Evolutionary conservation across 1,284 basidiomycete genomes (phyloP).

Genomic region (Coniferiporia sulphurascens): DNA sequence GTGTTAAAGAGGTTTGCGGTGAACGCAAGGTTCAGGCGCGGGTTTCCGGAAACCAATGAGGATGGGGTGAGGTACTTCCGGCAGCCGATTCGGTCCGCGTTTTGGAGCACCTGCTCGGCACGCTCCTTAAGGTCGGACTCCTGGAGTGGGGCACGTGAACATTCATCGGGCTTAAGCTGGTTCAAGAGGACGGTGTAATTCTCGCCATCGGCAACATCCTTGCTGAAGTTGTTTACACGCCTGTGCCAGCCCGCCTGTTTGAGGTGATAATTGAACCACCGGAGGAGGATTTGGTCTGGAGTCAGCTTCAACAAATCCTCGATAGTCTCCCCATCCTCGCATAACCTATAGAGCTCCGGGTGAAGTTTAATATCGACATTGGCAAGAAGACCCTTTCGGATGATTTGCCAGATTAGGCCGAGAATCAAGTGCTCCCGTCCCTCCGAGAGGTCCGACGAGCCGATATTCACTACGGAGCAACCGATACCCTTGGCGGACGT

Average conservation of each 20-base stretch:
- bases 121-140: slow-evolving; percentile 78
- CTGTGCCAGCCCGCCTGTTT: slow-evolving; percentile 92
- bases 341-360: slow-evolving; percentile 91
- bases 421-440: slow-evolving; percentile 96
- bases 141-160: slow-evolving; percentile 90
- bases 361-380: slow-evolving; percentile 99
- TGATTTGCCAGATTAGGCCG: slow-evolving; percentile 99
- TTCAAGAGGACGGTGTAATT: slow-evolving; percentile 96
- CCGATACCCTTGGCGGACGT: slow-evolving; percentile 97
- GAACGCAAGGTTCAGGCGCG: slow-evolving; percentile 97
- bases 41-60: slow-evolving; percentile 90
- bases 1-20: slow-evolving; percentile 99
- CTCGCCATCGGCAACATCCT: slow-evolving; percentile 92
- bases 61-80: slow-evolving; percentile 93
- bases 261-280: slow-evolving; percentile 99
- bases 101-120: slow-evolving; percentile 91
- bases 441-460: slow-evolving; percentile 88
- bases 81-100: slow-evolving; percentile 91
- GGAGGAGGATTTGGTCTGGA: slow-evolving; percentile 92
- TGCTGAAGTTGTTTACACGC: slow-evolving; percentile 96
- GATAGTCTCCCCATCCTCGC: slow-evolving; percentile 95
- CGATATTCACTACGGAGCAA: slow-evolving; percentile 98
- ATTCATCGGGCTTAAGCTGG: slow-evolving; percentile 91
- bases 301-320: slow-evolving; percentile 93
- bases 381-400: slow-evolving; percentile 86